A percentile compares a stretch with the other conserved stretches of the same genome.
These are phyloP conservation scores for Neurospora sp. DNA, from an alignment of 495 filamentous ascomycete species.

Conservation along the genomic window DNA sequence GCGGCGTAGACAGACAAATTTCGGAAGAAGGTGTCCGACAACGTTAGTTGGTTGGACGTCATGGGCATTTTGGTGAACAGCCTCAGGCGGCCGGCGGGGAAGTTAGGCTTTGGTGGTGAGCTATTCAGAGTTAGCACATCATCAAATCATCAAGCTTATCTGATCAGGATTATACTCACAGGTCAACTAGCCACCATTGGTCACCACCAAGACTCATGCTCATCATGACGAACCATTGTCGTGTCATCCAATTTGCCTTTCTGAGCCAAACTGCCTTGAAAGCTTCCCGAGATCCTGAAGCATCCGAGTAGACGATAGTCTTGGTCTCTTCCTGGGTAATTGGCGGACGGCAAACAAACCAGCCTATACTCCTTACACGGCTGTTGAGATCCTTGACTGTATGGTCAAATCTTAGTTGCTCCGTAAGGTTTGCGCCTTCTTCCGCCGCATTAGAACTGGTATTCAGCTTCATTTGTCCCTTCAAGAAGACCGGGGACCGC, in stretches of 20 bases:
- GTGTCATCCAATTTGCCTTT: slow-evolving; percentile 47
- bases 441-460: slow-evolving; percentile 38
- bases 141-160: background rate
- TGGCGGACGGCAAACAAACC: slow-evolving; percentile 44
- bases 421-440: slow-evolving; percentile 43
- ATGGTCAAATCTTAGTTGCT: slow-evolving; percentile 46
- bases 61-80: slow-evolving; percentile 29
- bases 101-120: slow-evolving; percentile 6
- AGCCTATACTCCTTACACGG: slow-evolving; percentile 50
- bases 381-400: slow-evolving; percentile 54
- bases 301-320: slow-evolving; percentile 40
- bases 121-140: slow-evolving; percentile 12
- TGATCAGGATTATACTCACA: slow-evolving; percentile 30
- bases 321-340: slow-evolving; percentile 50
- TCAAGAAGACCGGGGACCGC: slow-evolving; percentile 25
- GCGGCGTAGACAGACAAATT: slow-evolving; percentile 29
- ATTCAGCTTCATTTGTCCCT: slow-evolving; percentile 45
- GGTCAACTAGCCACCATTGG: slow-evolving; percentile 62
- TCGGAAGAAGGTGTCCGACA: slow-evolving; percentile 30
- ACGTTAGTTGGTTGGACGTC: slow-evolving; percentile 18
- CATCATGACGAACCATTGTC: slow-evolving; percentile 57
- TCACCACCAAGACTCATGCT: slow-evolving; percentile 65
- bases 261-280: slow-evolving; percentile 54
- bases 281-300: slow-evolving; percentile 29
- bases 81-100: slow-evolving; percentile 14